phyloP scores from a whole-genome alignment of 2,329 filamentous ascomycete species.

The Trichoderma sp. region DNA sequence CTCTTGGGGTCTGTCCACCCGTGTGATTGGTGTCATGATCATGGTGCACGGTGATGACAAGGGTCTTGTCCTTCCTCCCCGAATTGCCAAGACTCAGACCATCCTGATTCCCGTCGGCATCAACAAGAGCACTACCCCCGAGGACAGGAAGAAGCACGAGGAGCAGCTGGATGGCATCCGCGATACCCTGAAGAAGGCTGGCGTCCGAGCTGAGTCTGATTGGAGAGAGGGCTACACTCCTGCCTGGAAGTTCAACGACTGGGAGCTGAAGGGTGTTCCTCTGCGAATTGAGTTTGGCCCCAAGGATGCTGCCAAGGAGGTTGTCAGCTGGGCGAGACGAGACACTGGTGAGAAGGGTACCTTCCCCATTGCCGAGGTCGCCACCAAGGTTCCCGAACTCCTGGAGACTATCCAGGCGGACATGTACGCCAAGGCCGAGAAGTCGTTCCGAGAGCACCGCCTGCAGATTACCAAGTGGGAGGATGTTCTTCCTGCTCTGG shows the following conservation, averaged over 20 bases:
- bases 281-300: slow-evolving; percentile 93
- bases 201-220: slow-evolving; percentile 77
- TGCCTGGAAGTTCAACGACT: slow-evolving; percentile 98
- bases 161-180: slow-evolving; percentile 71
- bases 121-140: slow-evolving; percentile 78
- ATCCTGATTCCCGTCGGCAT: slow-evolving; percentile 91
- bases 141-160: slow-evolving; percentile 73
- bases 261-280: slow-evolving; percentile 94
- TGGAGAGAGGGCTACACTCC: slow-evolving; percentile 88
- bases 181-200: slow-evolving; percentile 64
- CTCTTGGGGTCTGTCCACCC: slow-evolving; percentile 96
- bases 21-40: slow-evolving; percentile 97
- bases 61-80: slow-evolving; percentile 87
- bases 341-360: slow-evolving; percentile 82
- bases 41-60: slow-evolving; percentile 97
- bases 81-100: slow-evolving; percentile 80
- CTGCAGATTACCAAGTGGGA: slow-evolving; percentile 82
- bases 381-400: slow-evolving; percentile 70
- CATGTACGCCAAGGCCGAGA: slow-evolving; percentile 73
- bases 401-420: slow-evolving; percentile 88
- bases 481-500: slow-evolving; percentile 84
- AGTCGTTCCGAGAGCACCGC: slow-evolving; percentile 75
- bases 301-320: slow-evolving; percentile 82
- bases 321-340: slow-evolving; percentile 81
- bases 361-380: slow-evolving; percentile 71